Evolutionary conservation across 371 early-diverging fungal species (phyloP).

Genomic region (Mycotypha africana): DNA sequence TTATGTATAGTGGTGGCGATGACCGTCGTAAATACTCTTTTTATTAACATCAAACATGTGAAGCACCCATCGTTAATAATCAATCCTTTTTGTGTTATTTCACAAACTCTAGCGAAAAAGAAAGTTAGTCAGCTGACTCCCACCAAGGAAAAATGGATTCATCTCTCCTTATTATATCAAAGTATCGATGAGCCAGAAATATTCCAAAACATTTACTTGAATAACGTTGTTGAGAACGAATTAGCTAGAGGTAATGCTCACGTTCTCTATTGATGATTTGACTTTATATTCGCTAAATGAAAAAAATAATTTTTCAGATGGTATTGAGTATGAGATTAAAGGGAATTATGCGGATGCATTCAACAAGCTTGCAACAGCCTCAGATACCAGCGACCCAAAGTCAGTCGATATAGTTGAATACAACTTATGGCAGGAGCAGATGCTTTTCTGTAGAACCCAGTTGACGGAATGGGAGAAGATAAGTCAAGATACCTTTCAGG

Average conservation of each 20-base stretch:
- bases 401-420: constrained; percentile 16
- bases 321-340: constrained; percentile 52
- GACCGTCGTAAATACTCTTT: constrained; percentile 17
- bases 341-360: constrained; percentile 57
- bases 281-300: no score
- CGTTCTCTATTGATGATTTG: no score
- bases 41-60: no score
- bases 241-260: constrained; percentile 31
- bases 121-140: background rate
- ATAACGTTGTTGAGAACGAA: constrained; percentile 40
- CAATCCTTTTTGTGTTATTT: no score
- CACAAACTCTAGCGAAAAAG: constrained; percentile 1
- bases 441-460: constrained; percentile 56
- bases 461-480: constrained; percentile 63
- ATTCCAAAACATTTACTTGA: constrained; percentile 54
- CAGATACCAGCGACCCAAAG: no score
- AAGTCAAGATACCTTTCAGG: constrained; percentile 32
- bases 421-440: constrained; percentile 53
- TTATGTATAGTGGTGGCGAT: constrained; percentile 10
- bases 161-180: constrained; percentile 57
- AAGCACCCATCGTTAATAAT: no score
- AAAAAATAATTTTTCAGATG: no score
- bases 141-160: constrained; percentile 42
- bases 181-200: constrained; percentile 57
- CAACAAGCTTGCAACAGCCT: constrained; percentile 36